A percentile compares a stretch with the other conserved stretches of the same genome.
phyloP scores from a whole-genome alignment of 176 grass and related monocot species.

The Echinochloa phyllopogon region DNA sequence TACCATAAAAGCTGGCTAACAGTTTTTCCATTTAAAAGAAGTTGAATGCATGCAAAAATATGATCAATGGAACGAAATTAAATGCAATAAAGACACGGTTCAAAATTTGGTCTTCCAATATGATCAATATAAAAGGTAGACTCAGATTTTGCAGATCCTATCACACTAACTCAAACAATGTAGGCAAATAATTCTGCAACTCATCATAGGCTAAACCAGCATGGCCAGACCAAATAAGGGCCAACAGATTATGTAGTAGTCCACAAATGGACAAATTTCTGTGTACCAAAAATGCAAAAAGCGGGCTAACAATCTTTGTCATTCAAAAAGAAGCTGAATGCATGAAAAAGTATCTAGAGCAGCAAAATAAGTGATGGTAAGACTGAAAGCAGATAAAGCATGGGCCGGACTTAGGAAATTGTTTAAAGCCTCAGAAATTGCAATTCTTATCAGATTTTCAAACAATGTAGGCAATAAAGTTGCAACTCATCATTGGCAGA shows the following conservation, averaged over 20 bases:
- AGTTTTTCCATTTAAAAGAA: background rate
- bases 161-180: constrained; percentile 50
- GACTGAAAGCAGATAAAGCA: background rate
- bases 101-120: background rate
- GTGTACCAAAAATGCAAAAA: background rate
- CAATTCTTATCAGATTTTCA: constrained; percentile 34
- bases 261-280: background rate
- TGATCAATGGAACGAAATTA: background rate
- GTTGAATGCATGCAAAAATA: background rate
- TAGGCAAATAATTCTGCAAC: constrained; percentile 55
- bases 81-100: background rate
- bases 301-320: background rate
- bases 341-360: background rate
- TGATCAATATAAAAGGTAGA: background rate
- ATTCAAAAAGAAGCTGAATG: constrained; percentile 15
- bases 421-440: constrained; percentile 29
- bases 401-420: background rate
- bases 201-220: constrained; percentile 37
- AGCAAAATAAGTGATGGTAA: background rate
- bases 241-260: background rate
- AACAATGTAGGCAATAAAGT: constrained; percentile 45
- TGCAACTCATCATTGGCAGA: constrained; percentile 44
- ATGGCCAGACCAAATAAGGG: background rate
- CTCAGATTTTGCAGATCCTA: constrained; percentile 40
- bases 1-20: background rate